Percentiles rank a stretch among this genome's conserved stretches.
Evolutionary conservation across 2,329 filamentous ascomycete genomes (phyloP).

Genomic region (Colletotrichum echinochloae): DNA sequence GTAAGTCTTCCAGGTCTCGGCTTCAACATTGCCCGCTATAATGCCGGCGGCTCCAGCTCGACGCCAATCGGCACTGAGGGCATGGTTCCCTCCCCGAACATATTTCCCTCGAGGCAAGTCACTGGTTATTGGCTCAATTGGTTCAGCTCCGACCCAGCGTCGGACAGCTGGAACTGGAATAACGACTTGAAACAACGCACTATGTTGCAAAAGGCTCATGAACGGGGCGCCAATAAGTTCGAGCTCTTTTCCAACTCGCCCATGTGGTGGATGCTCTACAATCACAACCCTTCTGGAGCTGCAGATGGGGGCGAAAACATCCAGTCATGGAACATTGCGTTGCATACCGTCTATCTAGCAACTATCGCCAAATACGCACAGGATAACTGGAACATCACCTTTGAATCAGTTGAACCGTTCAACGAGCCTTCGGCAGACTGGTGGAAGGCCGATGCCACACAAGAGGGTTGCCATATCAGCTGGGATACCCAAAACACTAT

Average conservation of each 20-base stretch:
- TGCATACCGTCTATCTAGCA: slow-evolving; percentile 56
- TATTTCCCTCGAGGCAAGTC: slow-evolving; percentile 53
- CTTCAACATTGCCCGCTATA: slow-evolving; percentile 58
- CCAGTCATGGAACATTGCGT: slow-evolving; percentile 52
- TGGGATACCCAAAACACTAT: slow-evolving; percentile 51
- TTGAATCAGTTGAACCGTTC: slow-evolving; percentile 55
- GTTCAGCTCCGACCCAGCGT: slow-evolving; percentile 49
- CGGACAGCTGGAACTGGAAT: slow-evolving; percentile 55
- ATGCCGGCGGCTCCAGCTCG: slow-evolving; percentile 56
- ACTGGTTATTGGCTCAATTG: slow-evolving; percentile 56
- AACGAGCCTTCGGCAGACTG: slow-evolving; percentile 55
- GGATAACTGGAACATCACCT: slow-evolving; percentile 53
- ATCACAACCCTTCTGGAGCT: slow-evolving; percentile 56
- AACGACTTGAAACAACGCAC: slow-evolving; percentile 54
- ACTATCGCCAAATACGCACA: slow-evolving; percentile 53
- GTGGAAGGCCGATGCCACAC: slow-evolving; percentile 56
- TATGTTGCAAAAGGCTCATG: slow-evolving; percentile 53
- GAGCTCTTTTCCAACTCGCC: slow-evolving; percentile 61
- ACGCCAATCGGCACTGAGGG: slow-evolving; percentile 44
- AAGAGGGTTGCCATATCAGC: slow-evolving; percentile 62
- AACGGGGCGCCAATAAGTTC: slow-evolving; percentile 51
- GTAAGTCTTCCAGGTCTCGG: slow-evolving; percentile 53
- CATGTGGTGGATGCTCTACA: slow-evolving; percentile 59
- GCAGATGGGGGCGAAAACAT: slow-evolving; percentile 54
- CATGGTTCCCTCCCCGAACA: slow-evolving; percentile 53